Evolutionary conservation across 1,284 basidiomycete species (phyloP), one percentile per base, ranked within the genome.

Genomic region (Fomitopsis schrenkii): DNA sequence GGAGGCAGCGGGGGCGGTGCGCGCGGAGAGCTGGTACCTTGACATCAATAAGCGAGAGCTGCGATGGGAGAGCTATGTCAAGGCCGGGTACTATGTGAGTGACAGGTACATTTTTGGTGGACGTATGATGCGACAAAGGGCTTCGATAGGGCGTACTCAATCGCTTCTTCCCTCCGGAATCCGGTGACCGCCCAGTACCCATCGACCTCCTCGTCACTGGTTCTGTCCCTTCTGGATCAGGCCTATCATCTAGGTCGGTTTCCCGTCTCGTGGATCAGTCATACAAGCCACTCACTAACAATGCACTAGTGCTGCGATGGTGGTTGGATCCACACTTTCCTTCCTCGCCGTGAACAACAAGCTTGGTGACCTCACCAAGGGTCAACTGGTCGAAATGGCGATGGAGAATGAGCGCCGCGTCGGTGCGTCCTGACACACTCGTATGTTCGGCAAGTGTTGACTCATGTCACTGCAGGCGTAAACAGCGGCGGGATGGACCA

Each of bases 11-110:
- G 75, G 76, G 22, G 72, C 78, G 12, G 81, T 80, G 3, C 74
- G 76, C 61, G 73, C 77, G 6, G 79, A 83, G 60, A 74, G 79
- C 46, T 93, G 90, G 90, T 79, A 88, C 67, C 76, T 94, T 17
- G 86, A 88, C 46, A 92, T 94, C 61, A 82, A 90, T 68, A 86
- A 83, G 48, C 78, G 80, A 33, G 83, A 88, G 66, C 76, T 91
- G 38, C 77, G 89, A 59, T 95, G 93, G 94, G 90, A 92, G 70
- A 92, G 89, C 71, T 95, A 94, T 72, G 86, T 94, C 68, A 94
- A 94, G 72, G 92, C 90, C 14, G 87, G 88, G 10, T 91, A 91
- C 66, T 90, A 88, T 72, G 90, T 90, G 59, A 60, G 74, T 69
- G 38, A 58, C 22, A 22, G 22, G 22, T 2, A 22, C 1, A 22